Evolutionary conservation across 805 yeast genomes (phyloP).

Genomic region (Lipomyces spencermartinsiae): DNA sequence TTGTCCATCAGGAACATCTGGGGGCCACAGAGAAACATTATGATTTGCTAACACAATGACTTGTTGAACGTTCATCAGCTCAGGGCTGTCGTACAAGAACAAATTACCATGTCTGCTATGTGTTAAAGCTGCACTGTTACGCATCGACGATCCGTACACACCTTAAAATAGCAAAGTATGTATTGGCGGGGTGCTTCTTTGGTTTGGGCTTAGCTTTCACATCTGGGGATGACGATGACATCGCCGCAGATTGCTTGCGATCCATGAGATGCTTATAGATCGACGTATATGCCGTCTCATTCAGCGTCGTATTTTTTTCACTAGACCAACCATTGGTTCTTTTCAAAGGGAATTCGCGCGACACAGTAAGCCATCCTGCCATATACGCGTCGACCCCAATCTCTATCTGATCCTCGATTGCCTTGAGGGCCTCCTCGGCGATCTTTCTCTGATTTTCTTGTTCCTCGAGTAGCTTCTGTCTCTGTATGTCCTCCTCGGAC

Average conservation of each 20-base stretch:
- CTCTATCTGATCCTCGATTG: slow-evolving; percentile 61
- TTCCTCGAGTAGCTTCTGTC: slow-evolving; percentile 14
- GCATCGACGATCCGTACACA: slow-evolving; percentile 38
- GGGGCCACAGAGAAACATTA: slow-evolving; percentile 85
- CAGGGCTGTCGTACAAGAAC: slow-evolving; percentile 78
- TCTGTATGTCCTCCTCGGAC: slow-evolving; percentile 32
- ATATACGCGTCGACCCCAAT: slow-evolving; percentile 66
- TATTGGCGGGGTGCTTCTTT: slow-evolving; percentile 39
- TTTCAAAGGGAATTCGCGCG: slow-evolving; percentile 60
- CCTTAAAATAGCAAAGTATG: slow-evolving; percentile 47
- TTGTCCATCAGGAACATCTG: slow-evolving; percentile 72
- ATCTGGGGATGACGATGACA: slow-evolving; percentile 35
- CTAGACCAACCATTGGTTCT: slow-evolving; percentile 37
- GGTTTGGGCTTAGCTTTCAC: slow-evolving; percentile 49
- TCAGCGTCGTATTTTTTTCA: slow-evolving; percentile 43
- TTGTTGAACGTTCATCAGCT: slow-evolving; percentile 69
- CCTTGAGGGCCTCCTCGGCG: slow-evolving; percentile 61
- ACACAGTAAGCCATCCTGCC: slow-evolving; percentile 85
- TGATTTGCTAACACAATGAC: slow-evolving; percentile 77
- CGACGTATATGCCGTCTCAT: slow-evolving; percentile 65
- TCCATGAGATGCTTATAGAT: slow-evolving; percentile 59
- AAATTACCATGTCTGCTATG: slow-evolving; percentile 76
- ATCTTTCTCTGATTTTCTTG: slow-evolving; percentile 47
- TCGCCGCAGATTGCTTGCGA: slow-evolving; percentile 28
- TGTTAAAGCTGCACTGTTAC: slow-evolving; percentile 48